phyloP scores from a whole-genome alignment of 1,139 yeast species.

The Schwanniomyces etchellsii region DNA sequence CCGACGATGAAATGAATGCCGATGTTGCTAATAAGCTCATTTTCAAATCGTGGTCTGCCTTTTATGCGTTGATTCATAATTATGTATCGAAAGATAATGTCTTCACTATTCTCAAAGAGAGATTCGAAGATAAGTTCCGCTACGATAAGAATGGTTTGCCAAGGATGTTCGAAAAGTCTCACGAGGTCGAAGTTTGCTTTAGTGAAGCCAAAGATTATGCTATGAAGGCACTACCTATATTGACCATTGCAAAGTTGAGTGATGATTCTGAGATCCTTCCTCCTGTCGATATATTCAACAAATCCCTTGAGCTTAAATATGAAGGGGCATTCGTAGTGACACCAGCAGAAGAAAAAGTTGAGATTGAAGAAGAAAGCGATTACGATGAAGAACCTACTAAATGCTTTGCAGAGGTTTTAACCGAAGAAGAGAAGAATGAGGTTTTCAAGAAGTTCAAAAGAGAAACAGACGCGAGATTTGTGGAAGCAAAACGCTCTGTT shows the following conservation, averaged over 20 bases:
- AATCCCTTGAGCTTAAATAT: conserved; percentile 16
- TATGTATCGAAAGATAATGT: conserved; percentile 55
- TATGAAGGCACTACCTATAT: conserved; percentile 50
- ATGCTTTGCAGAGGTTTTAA: conserved; percentile 53
- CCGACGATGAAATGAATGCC: conserved; percentile 36
- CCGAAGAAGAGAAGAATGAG: conserved; percentile 51
- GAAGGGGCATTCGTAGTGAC: conserved; percentile 10
- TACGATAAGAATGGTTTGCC: conserved; percentile 84
- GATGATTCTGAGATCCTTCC: conserved; percentile 56
- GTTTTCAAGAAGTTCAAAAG: conserved; percentile 61
- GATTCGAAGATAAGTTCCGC: conserved; percentile 77
- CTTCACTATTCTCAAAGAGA: conserved; percentile 52
- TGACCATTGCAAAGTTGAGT: conserved; percentile 51
- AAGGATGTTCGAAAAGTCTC: conserved; percentile 67
- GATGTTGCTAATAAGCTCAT: conserved; percentile 39
- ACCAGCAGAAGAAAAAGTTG: conserved; percentile 17
- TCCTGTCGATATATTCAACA: conserved; percentile 39
- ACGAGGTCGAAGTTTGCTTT: conserved; percentile 67
- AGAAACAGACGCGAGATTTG: conserved; percentile 72
- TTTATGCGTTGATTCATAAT: conserved; percentile 56
- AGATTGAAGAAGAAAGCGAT: conserved; percentile 36
- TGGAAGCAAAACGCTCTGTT: conserved; percentile 80
- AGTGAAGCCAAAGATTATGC: conserved; percentile 55
- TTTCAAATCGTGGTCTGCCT: conserved; percentile 58
- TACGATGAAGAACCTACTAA: conserved; percentile 26